These are phyloP conservation scores for Quercus rubra DNA, from an alignment of 306 rosid genomes.

Conservation along the genomic window DNA sequence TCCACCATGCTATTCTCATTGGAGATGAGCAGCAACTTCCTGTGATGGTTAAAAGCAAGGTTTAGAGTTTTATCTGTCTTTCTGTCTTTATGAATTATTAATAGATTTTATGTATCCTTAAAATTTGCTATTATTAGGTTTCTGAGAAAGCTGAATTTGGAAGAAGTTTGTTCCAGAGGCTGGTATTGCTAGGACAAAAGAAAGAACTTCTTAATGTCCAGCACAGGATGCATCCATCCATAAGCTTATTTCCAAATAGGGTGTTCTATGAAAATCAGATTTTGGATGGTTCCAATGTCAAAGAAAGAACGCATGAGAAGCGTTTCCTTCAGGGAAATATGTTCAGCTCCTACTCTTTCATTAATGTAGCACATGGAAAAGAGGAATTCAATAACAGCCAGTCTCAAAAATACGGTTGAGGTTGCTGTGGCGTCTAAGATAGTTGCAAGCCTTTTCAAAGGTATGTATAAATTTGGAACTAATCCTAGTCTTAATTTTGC, in stretches of 20 bases:
- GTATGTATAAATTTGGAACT: background rate
- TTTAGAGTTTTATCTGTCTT: too few relatives aligned
- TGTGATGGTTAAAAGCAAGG: slow-evolving; percentile 18
- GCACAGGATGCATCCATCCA: slow-evolving; percentile 41
- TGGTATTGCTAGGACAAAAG: too few relatives aligned
- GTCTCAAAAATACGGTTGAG: background rate
- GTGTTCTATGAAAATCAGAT: slow-evolving; percentile 24
- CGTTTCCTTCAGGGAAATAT: slow-evolving; percentile 23
- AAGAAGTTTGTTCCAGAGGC: too few relatives aligned
- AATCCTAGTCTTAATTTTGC: too few relatives aligned
- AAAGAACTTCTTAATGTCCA: background rate
- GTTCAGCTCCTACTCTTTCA: slow-evolving; percentile 26
- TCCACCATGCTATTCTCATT: too few relatives aligned
- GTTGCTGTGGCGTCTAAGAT: slow-evolving; percentile 25
- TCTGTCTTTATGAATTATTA: too few relatives aligned
- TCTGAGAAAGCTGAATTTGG: too few relatives aligned
- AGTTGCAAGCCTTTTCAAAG: slow-evolving; percentile 28
- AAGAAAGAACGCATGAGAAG: background rate
- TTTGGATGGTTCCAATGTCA: slow-evolving; percentile 23
- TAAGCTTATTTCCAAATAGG: background rate
- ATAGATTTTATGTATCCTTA: too few relatives aligned
- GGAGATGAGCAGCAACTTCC: background rate
- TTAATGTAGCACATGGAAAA: slow-evolving; percentile 9
- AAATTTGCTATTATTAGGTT: too few relatives aligned
- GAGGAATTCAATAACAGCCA: background rate